Conservation (phyloP, 2,329 filamentous ascomycete genomes). For the Beauveria varroae region DNA sequence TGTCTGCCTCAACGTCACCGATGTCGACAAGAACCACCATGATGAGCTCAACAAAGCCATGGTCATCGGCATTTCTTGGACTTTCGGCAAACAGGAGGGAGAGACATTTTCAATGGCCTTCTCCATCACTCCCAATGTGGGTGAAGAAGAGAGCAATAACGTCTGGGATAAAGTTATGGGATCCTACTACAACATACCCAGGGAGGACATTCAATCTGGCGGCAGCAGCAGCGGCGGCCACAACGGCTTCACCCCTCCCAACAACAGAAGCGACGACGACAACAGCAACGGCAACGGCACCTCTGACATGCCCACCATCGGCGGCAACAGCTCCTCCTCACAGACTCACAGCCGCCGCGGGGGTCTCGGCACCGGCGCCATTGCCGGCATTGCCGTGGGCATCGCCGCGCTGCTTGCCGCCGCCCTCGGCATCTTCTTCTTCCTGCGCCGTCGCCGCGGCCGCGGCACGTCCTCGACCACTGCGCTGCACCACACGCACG, state of each 20-base stretch:
- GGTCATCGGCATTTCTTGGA: not conserved
- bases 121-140: not conserved
- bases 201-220: not conserved
- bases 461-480: conserved; percentile 11
- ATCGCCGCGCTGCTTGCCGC: conserved; percentile 32
- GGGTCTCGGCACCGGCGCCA: conserved; percentile 33
- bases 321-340: not conserved
- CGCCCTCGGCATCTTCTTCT: conserved; percentile 30
- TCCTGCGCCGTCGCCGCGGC: conserved; percentile 31
- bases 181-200: not conserved
- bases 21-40: not conserved
- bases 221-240: not conserved
- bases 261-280: not conserved
- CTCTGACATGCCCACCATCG: not conserved
- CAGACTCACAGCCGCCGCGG: not conserved
- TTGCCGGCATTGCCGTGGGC: conserved; percentile 39
- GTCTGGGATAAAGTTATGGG: too few relatives aligned
- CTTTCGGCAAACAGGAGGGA: not conserved
- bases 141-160: not conserved
- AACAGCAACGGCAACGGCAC: conserved; percentile 1
- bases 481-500: not conserved
- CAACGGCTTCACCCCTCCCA: conserved; percentile 9
- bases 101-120: not conserved
- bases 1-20: not conserved
- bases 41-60: not conserved